A percentile compares a stretch with the other conserved stretches of the same genome.
phyloP scores from a whole-genome alignment of 192 early-diverging fungal genomes.

The Backusella sp. region DNA sequence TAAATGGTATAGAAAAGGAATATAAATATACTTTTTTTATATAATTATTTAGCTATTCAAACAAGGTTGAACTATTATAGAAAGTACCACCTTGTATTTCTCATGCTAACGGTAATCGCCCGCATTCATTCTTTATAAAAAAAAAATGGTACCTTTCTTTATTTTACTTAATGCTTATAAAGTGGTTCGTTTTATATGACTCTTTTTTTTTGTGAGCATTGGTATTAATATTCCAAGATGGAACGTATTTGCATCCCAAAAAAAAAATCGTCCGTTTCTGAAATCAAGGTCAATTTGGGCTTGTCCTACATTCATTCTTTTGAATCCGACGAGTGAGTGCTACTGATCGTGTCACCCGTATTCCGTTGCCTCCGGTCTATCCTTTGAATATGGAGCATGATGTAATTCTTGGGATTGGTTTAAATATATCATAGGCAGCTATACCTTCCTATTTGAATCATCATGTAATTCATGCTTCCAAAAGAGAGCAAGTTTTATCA shows the following conservation, averaged over 20 bases:
- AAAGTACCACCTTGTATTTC: background rate
- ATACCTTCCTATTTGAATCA: background rate
- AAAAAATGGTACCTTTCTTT: background rate
- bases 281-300: background rate
- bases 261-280: background rate
- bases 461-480: background rate
- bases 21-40: background rate
- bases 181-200: background rate
- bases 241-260: background rate
- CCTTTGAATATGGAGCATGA: background rate
- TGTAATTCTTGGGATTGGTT: conserved; percentile 2
- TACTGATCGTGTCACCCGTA: background rate
- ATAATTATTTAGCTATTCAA: background rate
- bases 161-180: background rate
- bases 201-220: background rate
- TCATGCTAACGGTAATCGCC: background rate
- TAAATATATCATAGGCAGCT: background rate
- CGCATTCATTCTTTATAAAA: background rate
- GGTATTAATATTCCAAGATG: background rate
- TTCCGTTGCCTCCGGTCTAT: conserved; percentile 1
- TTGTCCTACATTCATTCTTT: conserved; percentile 2
- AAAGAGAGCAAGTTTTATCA: background rate
- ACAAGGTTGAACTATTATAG: background rate
- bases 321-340: background rate
- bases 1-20: background rate